A percentile compares a stretch with the other conserved stretches of the same genome.
Evolutionary conservation across 805 yeast species (phyloP).

Genomic region (Saturnispora bothae): DNA sequence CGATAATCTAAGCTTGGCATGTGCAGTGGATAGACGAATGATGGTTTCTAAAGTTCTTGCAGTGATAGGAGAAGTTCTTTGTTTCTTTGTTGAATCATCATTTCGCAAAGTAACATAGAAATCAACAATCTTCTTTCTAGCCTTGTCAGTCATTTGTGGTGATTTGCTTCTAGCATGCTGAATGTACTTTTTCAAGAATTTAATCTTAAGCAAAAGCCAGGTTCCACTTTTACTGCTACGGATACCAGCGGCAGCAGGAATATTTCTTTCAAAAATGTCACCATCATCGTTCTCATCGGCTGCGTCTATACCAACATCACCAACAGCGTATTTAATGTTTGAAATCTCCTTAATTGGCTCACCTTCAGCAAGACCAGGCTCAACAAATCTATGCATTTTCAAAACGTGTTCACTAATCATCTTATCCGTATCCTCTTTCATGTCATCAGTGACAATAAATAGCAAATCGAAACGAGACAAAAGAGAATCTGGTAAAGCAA

Average conservation of each 20-base stretch:
- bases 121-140: slow-evolving; percentile 70
- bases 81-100: slow-evolving; percentile 48
- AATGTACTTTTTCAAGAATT: slow-evolving; percentile 82
- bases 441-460: slow-evolving; percentile 93
- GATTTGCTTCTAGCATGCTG: slow-evolving; percentile 88
- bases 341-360: slow-evolving; percentile 80
- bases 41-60: slow-evolving; percentile 97
- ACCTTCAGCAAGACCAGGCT: slow-evolving; percentile 84
- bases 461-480: slow-evolving; percentile 93
- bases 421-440: slow-evolving; percentile 75
- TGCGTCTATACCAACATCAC: slow-evolving; percentile 43
- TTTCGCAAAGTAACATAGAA: slow-evolving; percentile 78
- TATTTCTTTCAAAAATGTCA: slow-evolving; percentile 75
- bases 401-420: slow-evolving; percentile 88
- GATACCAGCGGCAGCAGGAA: slow-evolving; percentile 48
- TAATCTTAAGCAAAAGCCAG: slow-evolving; percentile 52
- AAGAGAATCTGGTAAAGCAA: slow-evolving; percentile 92
- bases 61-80: slow-evolving; percentile 86
- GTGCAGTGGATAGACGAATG: slow-evolving; percentile 91
- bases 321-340: slow-evolving; percentile 68
- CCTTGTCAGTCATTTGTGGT: slow-evolving; percentile 69
- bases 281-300: slow-evolving; percentile 32
- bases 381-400: slow-evolving; percentile 82
- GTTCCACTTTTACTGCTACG: slow-evolving; percentile 21
- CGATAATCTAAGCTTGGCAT: slow-evolving; percentile 89